Evolutionary conservation across 139 green algal genomes (phyloP).

Genomic region (Coccomyxa sp.): DNA sequence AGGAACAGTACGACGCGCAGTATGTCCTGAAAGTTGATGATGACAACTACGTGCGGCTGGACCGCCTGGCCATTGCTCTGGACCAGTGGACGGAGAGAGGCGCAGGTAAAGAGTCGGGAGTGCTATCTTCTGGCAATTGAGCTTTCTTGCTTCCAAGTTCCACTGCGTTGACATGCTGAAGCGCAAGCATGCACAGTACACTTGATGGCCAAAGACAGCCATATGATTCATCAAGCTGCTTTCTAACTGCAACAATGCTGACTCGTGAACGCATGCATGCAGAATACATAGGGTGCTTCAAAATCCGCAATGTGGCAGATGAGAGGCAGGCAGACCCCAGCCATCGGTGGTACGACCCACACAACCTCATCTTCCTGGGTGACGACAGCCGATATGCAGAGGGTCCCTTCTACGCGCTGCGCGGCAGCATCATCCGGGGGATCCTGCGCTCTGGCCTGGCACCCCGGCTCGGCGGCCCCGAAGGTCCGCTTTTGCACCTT

Average conservation of each 20-base stretch:
- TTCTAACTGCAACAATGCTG: background rate
- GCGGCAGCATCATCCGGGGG: background rate
- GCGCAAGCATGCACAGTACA: background rate
- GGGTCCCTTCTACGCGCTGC: constrained; percentile 2
- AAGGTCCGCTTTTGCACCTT: background rate
- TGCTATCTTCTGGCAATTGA: background rate
- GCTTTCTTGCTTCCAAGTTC: background rate
- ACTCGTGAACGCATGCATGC: background rate
- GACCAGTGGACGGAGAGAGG: background rate
- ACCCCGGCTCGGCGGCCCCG: background rate
- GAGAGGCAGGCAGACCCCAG: background rate
- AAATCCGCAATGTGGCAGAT: background rate
- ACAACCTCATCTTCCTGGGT: background rate
- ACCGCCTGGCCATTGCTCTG: background rate
- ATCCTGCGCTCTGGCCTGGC: background rate
- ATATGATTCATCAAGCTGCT: background rate
- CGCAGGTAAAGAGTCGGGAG: background rate
- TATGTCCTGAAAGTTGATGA: constrained; percentile 55
- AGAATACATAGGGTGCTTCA: constrained; percentile 7
- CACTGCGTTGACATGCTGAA: background rate
- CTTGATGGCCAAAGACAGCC: background rate
- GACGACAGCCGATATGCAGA: background rate
- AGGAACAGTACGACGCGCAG: constrained; percentile 28
- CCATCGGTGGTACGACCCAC: background rate
- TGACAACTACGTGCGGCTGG: constrained; percentile 18